Evolutionary conservation across 1,284 basidiomycete species (phyloP).

Genomic region (Ganoderma resinaceum): DNA sequence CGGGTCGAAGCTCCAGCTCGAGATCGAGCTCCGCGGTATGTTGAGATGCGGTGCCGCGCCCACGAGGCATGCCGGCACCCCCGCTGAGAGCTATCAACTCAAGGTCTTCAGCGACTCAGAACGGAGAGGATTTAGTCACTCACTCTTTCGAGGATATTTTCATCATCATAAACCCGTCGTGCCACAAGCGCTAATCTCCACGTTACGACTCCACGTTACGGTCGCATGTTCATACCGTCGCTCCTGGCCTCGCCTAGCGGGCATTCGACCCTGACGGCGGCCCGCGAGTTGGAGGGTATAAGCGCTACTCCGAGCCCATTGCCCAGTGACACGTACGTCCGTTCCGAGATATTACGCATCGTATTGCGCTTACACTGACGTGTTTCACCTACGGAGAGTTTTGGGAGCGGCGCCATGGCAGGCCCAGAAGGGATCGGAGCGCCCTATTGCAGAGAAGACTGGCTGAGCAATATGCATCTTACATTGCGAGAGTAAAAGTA

Average conservation of each 20-base stretch:
- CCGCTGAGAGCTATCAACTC: background rate
- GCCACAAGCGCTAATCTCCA: background rate
- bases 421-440: conserved; percentile 9
- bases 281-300: background rate
- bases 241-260: background rate
- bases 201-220: conserved; percentile 6
- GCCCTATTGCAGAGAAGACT: background rate
- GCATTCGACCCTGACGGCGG: conserved; percentile 6
- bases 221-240: conserved; percentile 1
- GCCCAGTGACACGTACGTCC: conserved; percentile 1
- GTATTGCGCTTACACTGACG: background rate
- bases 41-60: conserved; percentile 9
- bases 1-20: background rate
- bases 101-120: background rate
- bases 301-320: background rate
- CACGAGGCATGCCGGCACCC: background rate
- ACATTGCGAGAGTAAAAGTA: background rate
- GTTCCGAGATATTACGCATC: background rate
- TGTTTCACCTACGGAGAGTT: conserved; percentile 4
- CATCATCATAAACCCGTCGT: background rate
- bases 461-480: background rate
- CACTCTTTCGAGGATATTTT: background rate
- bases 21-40: conserved; percentile 8
- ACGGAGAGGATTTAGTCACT: background rate
- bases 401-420: background rate